Evolutionary conservation across 192 early-diverging fungal genomes (phyloP).

Genomic region (Coemansia sp.): DNA sequence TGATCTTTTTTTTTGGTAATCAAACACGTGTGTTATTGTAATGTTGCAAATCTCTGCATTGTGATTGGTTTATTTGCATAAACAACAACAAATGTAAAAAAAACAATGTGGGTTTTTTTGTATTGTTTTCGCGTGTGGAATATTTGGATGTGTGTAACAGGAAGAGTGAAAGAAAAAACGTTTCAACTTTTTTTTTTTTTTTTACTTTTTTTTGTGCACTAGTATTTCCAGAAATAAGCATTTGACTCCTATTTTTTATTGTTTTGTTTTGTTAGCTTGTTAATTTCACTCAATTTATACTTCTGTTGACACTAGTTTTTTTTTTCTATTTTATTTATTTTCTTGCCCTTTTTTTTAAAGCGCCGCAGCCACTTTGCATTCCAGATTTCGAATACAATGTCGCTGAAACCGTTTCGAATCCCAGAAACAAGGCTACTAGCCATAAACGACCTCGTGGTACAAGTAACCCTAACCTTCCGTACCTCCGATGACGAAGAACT

Average conservation of each 20-base stretch:
- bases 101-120: neutral
- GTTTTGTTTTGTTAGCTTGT: neutral
- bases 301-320: neutral
- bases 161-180: neutral
- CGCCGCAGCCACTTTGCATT: too few species aligned
- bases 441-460: constrained; percentile 46
- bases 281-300: neutral
- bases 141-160: neutral
- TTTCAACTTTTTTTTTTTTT: neutral
- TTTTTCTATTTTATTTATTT: neutral
- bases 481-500: constrained; percentile 53
- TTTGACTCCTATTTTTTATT: neutral
- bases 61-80: neutral
- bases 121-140: neutral
- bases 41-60: neutral
- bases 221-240: neutral
- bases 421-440: constrained; percentile 50
- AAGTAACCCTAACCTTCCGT: constrained; percentile 46
- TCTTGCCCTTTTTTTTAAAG: neutral
- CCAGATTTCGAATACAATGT: neutral
- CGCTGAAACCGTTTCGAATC: constrained; percentile 40
- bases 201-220: neutral
- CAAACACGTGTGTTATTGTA: neutral
- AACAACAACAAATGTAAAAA: constrained; percentile 1
- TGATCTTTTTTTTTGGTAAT: neutral